Evolutionary conservation across 257 asterid genomes (phyloP).

Genomic region (Cordia subcordata): DNA sequence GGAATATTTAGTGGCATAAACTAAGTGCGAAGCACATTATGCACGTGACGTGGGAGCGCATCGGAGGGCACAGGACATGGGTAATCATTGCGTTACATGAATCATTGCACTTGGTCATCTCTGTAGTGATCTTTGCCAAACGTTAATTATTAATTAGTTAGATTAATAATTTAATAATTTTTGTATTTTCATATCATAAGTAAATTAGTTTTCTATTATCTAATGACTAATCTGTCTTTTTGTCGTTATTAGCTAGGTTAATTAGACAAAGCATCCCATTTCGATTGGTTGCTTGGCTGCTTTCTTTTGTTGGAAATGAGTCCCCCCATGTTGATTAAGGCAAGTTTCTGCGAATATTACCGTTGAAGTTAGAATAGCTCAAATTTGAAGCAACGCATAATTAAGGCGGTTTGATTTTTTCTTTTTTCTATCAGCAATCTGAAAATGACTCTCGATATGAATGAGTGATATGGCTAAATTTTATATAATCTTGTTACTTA

Average conservation of each 20-base stretch:
- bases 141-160: no score
- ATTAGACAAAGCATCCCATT: not conserved
- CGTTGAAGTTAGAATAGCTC: not conserved
- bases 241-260: not conserved
- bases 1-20: no score
- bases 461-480: no score
- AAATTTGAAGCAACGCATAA: not conserved
- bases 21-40: not conserved
- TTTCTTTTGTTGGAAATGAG: not conserved
- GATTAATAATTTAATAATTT: not conserved
- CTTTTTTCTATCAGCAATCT: no score
- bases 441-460: no score
- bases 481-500: no score
- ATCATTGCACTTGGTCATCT: no score
- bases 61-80: not conserved
- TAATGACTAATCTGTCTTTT: not conserved
- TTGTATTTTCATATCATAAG: no score
- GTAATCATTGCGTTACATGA: not conserved
- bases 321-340: not conserved
- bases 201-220: no score
- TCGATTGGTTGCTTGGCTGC: not conserved
- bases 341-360: not conserved
- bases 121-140: no score
- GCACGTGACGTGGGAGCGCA: constrained; percentile 2
- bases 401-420: no score